Conservation (phyloP, 306 rosid species). For the Senna tora region DNA sequence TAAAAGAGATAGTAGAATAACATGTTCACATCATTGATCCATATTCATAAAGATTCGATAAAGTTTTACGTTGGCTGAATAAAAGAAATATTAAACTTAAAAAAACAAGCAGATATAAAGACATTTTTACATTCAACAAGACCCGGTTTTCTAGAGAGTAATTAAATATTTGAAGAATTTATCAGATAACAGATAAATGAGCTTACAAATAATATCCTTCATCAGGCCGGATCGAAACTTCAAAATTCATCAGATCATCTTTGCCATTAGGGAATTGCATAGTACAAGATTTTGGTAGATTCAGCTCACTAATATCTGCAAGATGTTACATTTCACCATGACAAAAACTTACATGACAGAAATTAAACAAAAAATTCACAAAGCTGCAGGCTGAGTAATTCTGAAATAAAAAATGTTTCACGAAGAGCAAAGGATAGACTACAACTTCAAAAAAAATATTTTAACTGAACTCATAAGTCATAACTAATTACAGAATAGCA, state of each 20-base stretch:
- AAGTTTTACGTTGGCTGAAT: no score
- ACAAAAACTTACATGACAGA: conserved; percentile 31
- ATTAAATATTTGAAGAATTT: conserved; percentile 1
- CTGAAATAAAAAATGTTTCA: background rate
- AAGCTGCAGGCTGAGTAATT: background rate
- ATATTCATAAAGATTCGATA: no score
- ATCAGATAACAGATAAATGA: conserved; percentile 31
- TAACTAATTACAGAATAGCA: conserved; percentile 1
- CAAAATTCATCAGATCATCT: conserved; percentile 96
- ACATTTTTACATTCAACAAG: conserved; percentile 16
- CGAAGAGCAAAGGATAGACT: background rate
- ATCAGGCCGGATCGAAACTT: conserved; percentile 90
- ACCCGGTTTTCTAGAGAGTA: conserved; percentile 6
- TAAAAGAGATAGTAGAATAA: background rate
- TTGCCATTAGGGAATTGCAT: conserved; percentile 89
- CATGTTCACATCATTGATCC: no score
- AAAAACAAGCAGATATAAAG: background rate
- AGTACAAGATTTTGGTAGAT: conserved; percentile 79
- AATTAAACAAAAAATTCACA: background rate
- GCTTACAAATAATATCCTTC: conserved; percentile 88
- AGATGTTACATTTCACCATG: conserved; percentile 26
- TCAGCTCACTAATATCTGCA: conserved; percentile 95
- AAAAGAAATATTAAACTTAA: background rate
- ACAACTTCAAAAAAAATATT: background rate
- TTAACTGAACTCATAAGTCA: background rate